Base-by-base conservation (phyloP, 768 basidiomycete genomes). In the Suillus spraguei region DNA sequence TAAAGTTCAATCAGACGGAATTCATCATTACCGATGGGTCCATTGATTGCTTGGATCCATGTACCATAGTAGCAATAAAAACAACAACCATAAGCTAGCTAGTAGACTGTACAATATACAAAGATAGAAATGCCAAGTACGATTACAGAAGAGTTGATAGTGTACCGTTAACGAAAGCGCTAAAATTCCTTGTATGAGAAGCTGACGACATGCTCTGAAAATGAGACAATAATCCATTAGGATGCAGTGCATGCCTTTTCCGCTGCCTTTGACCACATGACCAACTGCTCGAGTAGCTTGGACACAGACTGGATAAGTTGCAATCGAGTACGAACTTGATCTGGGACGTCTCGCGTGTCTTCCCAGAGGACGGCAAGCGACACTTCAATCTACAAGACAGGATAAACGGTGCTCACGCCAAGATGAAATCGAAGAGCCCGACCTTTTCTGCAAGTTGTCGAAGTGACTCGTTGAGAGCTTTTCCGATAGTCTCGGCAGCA, bases 291-390 rank as follows among this genome's bases (percentile, higher is more conserved):
- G 6, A 81, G 72, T 46, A 87, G 74, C 24, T 72, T 70, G 7
- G 71, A 64, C 32, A 82, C 77, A 6, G 75, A 68, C 22, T 77
- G 71, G 58, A 84, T 71, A 17, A 82, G 73, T 28, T 77, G 72
- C n/a, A 70, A 65, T 39, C 84, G 79, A 5, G 76, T 75, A 59
- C 64, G 73, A 49, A 77, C 70, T 69, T 86, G 84, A 36, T 71
- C 70, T 11, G 82, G 82, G 71, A 81, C 80, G 65, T 86, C 84
- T 38, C 76, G 76, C 3, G 77, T 70, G 24, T 79, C 82, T 70
- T 87, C 86, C 86, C 87, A 88, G 9, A 88, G 79, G 8, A 87
- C 82, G 10, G 85, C 78, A 62, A 88, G 66, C 67, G 79, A 85
- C 65, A 87, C 84, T 72, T 84, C 83, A 53, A 84, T 71, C 81